phyloP scores from a whole-genome alignment of 768 basidiomycete genomes.

The Pleurotus giganteus region DNA sequence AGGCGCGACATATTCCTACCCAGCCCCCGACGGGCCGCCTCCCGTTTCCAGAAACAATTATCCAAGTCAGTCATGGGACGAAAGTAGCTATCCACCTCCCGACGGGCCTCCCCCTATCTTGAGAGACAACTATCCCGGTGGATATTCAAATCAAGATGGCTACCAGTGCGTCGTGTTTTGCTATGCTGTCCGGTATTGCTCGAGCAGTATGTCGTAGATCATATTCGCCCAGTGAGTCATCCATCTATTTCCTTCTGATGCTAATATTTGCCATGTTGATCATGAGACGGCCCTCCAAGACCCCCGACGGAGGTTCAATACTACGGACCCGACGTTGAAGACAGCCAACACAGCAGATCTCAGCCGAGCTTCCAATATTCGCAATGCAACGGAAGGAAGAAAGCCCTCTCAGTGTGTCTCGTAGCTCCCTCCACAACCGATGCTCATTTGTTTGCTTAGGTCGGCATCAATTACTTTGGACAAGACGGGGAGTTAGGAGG shows the following conservation, averaged over 20 bases:
- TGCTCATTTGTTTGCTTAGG: slow-evolving; percentile 37
- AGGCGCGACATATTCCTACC: background rate
- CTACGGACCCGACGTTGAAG: slow-evolving; percentile 60
- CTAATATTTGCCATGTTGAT: slow-evolving; percentile 7
- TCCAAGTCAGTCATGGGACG: slow-evolving; percentile 43
- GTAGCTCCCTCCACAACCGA: slow-evolving; percentile 5
- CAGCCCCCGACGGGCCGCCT: slow-evolving; percentile 20
- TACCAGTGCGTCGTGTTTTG: slow-evolving; percentile 13
- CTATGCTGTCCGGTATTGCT: background rate
- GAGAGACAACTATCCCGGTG: slow-evolving; percentile 24
- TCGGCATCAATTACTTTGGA: slow-evolving; percentile 87
- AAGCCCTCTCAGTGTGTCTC: slow-evolving; percentile 76
- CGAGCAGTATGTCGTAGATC: too few species aligned
- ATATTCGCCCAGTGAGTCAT: background rate
- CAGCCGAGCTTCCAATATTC: slow-evolving; percentile 83
- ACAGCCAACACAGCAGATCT: slow-evolving; percentile 37
- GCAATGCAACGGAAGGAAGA: slow-evolving; percentile 83
- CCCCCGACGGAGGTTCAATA: slow-evolving; percentile 58
- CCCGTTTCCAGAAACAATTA: slow-evolving; percentile 30
- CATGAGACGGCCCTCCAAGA: slow-evolving; percentile 41
- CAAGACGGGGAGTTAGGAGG: slow-evolving; percentile 65
- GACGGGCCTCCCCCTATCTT: slow-evolving; percentile 1
- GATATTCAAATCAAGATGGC: slow-evolving; percentile 13
- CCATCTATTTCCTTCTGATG: slow-evolving; percentile 2
- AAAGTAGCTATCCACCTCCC: slow-evolving; percentile 14